Evolutionary conservation across 2,329 filamentous ascomycete species (phyloP).

Genomic region (Aspergillus alliaceus): DNA sequence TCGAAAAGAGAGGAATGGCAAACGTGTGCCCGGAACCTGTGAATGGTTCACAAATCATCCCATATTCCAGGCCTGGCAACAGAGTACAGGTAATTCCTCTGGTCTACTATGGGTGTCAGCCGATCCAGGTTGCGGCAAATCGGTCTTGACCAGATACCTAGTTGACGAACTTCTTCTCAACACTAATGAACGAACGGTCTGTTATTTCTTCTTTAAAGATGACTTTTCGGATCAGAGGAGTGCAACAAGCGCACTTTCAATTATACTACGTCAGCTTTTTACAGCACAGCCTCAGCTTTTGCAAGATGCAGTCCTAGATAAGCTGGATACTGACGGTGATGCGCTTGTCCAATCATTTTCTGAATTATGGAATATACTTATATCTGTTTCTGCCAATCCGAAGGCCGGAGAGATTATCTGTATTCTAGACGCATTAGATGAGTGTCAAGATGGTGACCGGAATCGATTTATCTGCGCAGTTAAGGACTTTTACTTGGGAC

Average conservation of each 20-base stretch:
- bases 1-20: constrained; percentile 11
- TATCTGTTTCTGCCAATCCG: constrained; percentile 8
- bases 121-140: constrained; percentile 31
- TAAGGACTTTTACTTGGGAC: constrained; percentile 15
- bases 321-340: constrained; percentile 15
- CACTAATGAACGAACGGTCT: not conserved
- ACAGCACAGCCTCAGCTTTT: constrained; percentile 10
- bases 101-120: constrained; percentile 29
- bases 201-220: constrained; percentile 51
- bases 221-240: constrained; percentile 36
- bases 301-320: constrained; percentile 11
- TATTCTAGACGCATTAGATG: constrained; percentile 45
- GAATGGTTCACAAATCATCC: constrained; percentile 31
- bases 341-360: constrained; percentile 20
- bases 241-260: constrained; percentile 30
- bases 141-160: constrained; percentile 22
- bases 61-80: constrained; percentile 25
- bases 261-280: constrained; percentile 43
- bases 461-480: constrained; percentile 19
- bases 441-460: constrained; percentile 31
- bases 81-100: constrained; percentile 4
- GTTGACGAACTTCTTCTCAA: constrained; percentile 8
- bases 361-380: constrained; percentile 33
- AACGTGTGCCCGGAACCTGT: constrained; percentile 29
- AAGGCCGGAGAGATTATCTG: constrained; percentile 30